phyloP scores from a whole-genome alignment of 1,139 yeast species.

The Ogataea hybrid region DNA sequence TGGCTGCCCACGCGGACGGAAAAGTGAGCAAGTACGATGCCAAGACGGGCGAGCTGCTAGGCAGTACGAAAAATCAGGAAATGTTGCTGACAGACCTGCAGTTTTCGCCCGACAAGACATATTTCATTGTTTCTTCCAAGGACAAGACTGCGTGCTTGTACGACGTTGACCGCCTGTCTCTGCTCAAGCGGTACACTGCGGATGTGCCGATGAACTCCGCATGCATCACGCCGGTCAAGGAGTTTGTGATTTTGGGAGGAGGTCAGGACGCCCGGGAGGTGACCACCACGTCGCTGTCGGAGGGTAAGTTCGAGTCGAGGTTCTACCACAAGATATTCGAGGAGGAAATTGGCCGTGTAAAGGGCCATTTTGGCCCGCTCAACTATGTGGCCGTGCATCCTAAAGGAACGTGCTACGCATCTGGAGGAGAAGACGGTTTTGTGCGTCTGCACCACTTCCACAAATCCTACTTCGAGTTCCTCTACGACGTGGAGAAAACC shows the following conservation, averaged over 20 bases:
- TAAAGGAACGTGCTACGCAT: slow-evolving; percentile 86
- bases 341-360: slow-evolving; percentile 95
- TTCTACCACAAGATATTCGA: slow-evolving; percentile 92
- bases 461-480: slow-evolving; percentile 87
- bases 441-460: slow-evolving; percentile 94
- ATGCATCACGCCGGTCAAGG: slow-evolving; percentile 88
- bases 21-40: slow-evolving; percentile 77
- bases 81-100: slow-evolving; percentile 84
- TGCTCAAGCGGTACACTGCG: slow-evolving; percentile 74
- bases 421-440: slow-evolving; percentile 98
- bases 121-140: slow-evolving; percentile 89
- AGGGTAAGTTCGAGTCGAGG: slow-evolving; percentile 97
- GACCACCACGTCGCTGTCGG: slow-evolving; percentile 89
- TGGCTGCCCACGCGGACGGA: slow-evolving; percentile 91
- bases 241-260: slow-evolving; percentile 93
- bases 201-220: slow-evolving; percentile 98
- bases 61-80: slow-evolving; percentile 66
- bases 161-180: slow-evolving; percentile 72
- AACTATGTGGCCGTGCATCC: slow-evolving; percentile 95
- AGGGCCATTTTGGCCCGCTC: slow-evolving; percentile 99
- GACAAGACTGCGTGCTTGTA: slow-evolving; percentile 84
- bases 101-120: slow-evolving; percentile 81
- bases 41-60: slow-evolving; percentile 65
- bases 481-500: slow-evolving; percentile 87
- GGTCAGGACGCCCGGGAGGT: slow-evolving; percentile 99